Evolutionary conservation across 2,329 filamentous ascomycete species (phyloP).

Genomic region (Aspergillus melleus): DNA sequence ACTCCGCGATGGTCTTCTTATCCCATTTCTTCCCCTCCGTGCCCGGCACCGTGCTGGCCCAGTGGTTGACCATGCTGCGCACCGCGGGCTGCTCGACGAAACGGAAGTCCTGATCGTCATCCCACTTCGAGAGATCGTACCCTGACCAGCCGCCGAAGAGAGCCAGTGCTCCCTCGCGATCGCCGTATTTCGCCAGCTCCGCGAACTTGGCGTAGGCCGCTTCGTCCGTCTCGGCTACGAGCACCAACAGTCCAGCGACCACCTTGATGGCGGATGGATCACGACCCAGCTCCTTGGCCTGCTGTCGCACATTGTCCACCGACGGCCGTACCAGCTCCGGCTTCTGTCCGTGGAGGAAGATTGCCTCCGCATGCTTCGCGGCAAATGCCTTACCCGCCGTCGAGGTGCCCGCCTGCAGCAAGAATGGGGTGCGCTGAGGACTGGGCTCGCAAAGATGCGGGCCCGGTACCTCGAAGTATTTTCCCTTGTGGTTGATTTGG

Average conservation of each 20-base stretch:
- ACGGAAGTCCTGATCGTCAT: constrained; percentile 48
- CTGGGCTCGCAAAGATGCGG: constrained; percentile 49
- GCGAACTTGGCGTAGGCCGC: constrained; percentile 46
- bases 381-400: constrained; percentile 49
- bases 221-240: constrained; percentile 48
- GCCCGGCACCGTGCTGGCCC: constrained; percentile 46
- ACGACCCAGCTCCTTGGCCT: constrained; percentile 41
- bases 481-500: constrained; percentile 41
- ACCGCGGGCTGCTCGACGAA: constrained; percentile 45
- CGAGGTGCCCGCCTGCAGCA: constrained; percentile 50
- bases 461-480: constrained; percentile 46
- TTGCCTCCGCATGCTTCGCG: constrained; percentile 46
- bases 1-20: constrained; percentile 37
- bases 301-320: constrained; percentile 43
- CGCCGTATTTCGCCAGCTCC: constrained; percentile 44
- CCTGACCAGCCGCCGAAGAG: constrained; percentile 52
- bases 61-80: constrained; percentile 46
- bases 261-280: constrained; percentile 45
- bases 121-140: constrained; percentile 44
- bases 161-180: constrained; percentile 46
- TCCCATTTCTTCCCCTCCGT: constrained; percentile 42
- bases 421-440: constrained; percentile 49
- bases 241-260: constrained; percentile 45
- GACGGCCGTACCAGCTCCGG: constrained; percentile 43
- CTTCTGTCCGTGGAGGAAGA: constrained; percentile 49